Conservation (phyloP, 176 grass and related monocot species). For the Phoenix dactylifera region DNA sequence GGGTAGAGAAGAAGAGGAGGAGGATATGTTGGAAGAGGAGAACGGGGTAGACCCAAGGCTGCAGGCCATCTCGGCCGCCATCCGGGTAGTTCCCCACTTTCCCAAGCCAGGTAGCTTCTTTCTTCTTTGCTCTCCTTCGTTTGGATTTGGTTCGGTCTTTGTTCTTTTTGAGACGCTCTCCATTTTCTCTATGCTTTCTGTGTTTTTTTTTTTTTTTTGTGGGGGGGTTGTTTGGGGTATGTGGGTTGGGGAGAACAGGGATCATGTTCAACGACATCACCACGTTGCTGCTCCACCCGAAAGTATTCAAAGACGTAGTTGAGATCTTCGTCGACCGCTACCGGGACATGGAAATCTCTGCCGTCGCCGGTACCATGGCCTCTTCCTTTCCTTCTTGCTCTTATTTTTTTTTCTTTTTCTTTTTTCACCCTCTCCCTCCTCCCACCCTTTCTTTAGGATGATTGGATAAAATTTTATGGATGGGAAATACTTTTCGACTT, state of each 20-base stretch:
- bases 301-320: slow-evolving; percentile 69
- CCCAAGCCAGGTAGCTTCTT: slow-evolving; percentile 33
- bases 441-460: no score
- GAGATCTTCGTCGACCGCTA: slow-evolving; percentile 95
- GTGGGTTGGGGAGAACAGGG: slow-evolving; percentile 23
- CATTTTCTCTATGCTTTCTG: not conserved
- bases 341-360: slow-evolving; percentile 57
- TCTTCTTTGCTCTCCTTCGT: not conserved
- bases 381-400: no score
- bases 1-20: no score
- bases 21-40: no score
- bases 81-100: no score
- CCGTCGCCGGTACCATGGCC: slow-evolving; percentile 55
- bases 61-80: no score
- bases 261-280: slow-evolving; percentile 99
- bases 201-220: not conserved
- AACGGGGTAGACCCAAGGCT: no score
- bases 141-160: not conserved
- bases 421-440: no score
- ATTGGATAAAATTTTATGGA: no score
- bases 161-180: not conserved
- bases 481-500: no score
- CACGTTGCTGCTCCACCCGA: slow-evolving; percentile 59
- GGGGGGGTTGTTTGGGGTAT: not conserved
- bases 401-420: no score